Conservation (phyloP, 2,329 filamentous ascomycete species). For the Hortaea sp. region DNA sequence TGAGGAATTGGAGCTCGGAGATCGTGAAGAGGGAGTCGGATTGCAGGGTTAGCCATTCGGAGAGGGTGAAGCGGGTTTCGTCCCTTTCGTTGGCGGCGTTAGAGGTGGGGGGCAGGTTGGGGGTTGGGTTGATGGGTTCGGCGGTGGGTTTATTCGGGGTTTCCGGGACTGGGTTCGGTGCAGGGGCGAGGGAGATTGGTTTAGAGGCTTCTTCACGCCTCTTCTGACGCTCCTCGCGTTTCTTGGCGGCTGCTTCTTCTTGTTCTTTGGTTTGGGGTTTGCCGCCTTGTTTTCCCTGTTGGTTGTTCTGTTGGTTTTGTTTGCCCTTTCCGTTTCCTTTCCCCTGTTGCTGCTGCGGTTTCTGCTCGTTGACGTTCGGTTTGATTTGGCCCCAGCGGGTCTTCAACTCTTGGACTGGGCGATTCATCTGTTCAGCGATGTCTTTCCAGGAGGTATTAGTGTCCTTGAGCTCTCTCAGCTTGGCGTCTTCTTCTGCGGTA, state of each 20-base stretch:
- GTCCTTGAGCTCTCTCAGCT: constrained; percentile 28
- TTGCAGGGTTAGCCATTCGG: constrained; percentile 20
- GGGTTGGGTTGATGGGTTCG: background rate
- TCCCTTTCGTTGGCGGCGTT: constrained; percentile 3
- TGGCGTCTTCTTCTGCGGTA: constrained; percentile 29
- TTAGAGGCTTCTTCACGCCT: constrained; percentile 2
- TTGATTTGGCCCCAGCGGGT: constrained; percentile 28
- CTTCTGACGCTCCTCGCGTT: background rate
- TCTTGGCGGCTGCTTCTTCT: constrained; percentile 1
- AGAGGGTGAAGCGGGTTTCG: constrained; percentile 21
- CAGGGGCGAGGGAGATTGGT: no score
- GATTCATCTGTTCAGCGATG: constrained; percentile 23
- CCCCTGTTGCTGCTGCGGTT: constrained; percentile 6
- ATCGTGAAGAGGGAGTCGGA: constrained; percentile 27
- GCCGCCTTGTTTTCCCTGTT: constrained; percentile 3
- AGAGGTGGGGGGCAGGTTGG: background rate
- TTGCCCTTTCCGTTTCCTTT: constrained; percentile 10
- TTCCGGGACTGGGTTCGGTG: no score
- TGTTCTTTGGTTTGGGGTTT: constrained; percentile 3
- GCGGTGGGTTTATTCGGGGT: background rate
- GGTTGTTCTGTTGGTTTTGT: constrained; percentile 14
- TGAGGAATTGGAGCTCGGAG: constrained; percentile 33
- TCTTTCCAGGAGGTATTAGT: constrained; percentile 22
- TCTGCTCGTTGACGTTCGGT: constrained; percentile 1
- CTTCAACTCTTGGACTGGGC: constrained; percentile 9